Evolutionary conservation across 768 basidiomycete species (phyloP).

Genomic region (Calocybe gangraenosa): DNA sequence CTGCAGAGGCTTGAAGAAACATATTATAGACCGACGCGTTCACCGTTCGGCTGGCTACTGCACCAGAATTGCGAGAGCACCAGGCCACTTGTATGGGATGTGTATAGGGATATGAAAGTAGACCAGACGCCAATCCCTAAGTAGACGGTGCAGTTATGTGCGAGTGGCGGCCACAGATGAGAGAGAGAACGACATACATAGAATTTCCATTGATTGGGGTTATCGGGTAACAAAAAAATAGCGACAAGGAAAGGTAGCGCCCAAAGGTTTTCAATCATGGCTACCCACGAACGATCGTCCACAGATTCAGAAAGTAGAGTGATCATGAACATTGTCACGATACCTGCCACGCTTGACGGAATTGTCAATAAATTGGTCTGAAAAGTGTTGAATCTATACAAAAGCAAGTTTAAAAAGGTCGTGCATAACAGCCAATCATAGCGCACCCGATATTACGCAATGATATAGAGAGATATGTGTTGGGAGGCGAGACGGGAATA

Average conservation of each 20-base stretch:
- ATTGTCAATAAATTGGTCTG: slow-evolving; percentile 58
- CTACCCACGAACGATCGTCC: slow-evolving; percentile 49
- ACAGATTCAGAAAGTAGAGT: slow-evolving; percentile 48
- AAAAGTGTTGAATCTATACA: slow-evolving; percentile 51
- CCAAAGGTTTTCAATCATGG: slow-evolving; percentile 57
- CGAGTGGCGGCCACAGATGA: not conserved
- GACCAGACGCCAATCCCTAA: slow-evolving; percentile 38
- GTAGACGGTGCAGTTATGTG: not conserved
- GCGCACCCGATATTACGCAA: slow-evolving; percentile 48
- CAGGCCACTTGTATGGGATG: slow-evolving; percentile 54
- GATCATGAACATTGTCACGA: slow-evolving; percentile 48
- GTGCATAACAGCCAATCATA: not conserved
- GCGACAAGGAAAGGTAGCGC: slow-evolving; percentile 57
- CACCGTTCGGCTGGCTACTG: slow-evolving; percentile 55
- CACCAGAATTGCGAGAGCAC: slow-evolving; percentile 59
- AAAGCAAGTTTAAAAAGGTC: not conserved
- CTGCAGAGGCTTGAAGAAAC: slow-evolving; percentile 41
- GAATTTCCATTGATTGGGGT: slow-evolving; percentile 49
- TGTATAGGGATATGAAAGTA: slow-evolving; percentile 44
- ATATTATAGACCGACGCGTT: slow-evolving; percentile 60
- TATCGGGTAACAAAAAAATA: slow-evolving; percentile 42
- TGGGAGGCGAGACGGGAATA: slow-evolving; percentile 44
- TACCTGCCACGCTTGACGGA: slow-evolving; percentile 46
- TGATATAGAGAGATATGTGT: slow-evolving; percentile 55
- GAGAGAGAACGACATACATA: slow-evolving; percentile 32